These are phyloP conservation scores for Vaccinium macrocarpon DNA, from an alignment of 148 eudicot species.

Conservation along the genomic window DNA sequence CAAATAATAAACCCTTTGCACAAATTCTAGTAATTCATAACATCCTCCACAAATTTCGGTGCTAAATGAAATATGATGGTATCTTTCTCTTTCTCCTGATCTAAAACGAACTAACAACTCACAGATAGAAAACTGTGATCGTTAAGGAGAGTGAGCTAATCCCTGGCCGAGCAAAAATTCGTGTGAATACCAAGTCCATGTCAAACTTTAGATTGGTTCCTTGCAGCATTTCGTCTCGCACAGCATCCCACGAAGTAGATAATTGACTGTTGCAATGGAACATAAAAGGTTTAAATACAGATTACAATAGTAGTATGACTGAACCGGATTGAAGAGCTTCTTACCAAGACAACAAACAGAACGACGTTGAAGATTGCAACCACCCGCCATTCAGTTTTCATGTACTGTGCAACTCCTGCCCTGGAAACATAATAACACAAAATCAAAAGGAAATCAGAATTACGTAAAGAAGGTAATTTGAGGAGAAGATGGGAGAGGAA, in stretches of 20 bases:
- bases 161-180: neutral
- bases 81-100: neutral
- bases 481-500: neutral
- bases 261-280: conserved; percentile 42
- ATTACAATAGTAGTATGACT: neutral
- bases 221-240: conserved; percentile 68
- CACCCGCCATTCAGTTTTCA: conserved; percentile 92
- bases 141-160: neutral
- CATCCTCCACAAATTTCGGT: neutral
- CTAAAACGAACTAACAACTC: neutral
- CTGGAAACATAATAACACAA: conserved; percentile 32
- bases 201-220: conserved; percentile 50
- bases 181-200: neutral
- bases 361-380: conserved; percentile 84
- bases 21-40: neutral
- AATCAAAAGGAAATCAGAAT: conserved; percentile 8
- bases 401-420: conserved; percentile 97
- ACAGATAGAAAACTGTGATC: neutral
- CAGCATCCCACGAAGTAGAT: conserved; percentile 91
- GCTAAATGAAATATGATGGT: neutral
- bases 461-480: neutral
- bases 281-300: neutral
- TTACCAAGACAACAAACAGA: conserved; percentile 45
- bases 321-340: neutral
- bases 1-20: neutral